Conservation (phyloP, 805 yeast species). For the Lachancea nothofagi region DNA sequence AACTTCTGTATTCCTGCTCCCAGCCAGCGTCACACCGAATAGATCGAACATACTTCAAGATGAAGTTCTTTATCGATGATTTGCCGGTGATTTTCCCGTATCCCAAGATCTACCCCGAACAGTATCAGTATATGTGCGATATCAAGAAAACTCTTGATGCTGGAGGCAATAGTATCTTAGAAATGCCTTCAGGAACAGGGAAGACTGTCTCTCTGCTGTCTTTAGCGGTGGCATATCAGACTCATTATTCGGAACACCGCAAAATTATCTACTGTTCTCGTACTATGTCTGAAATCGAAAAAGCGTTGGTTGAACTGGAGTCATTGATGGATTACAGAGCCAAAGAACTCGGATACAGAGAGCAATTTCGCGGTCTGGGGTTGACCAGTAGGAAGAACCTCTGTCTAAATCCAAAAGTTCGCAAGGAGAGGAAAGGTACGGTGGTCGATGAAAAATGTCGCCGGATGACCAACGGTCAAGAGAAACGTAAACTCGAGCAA, state of each 20-base stretch:
- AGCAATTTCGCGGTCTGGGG: constrained; percentile 92
- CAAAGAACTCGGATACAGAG: constrained; percentile 75
- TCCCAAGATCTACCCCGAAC: constrained; percentile 96
- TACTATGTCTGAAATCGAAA: constrained; percentile 98
- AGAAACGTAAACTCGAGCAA: constrained; percentile 58
- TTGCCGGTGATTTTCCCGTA: constrained; percentile 94
- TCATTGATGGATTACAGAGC: constrained; percentile 83
- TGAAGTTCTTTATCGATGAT: constrained; percentile 89
- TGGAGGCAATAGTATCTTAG: constrained; percentile 93
- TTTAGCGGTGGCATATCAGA: constrained; percentile 89
- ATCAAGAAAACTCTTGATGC: constrained; percentile 89
- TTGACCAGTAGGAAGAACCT: constrained; percentile 90
- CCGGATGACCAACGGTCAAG: constrained; percentile 86
- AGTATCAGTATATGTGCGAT: constrained; percentile 95
- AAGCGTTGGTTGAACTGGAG: constrained; percentile 87
- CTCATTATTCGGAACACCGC: constrained; percentile 84
- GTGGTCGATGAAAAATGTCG: constrained; percentile 96
- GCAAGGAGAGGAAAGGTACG: constrained; percentile 82
- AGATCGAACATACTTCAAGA: too few relatives aligned
- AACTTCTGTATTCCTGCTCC: too few relatives aligned
- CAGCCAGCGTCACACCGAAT: too few relatives aligned
- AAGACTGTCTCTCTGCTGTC: constrained; percentile 91
- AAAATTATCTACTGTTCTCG: constrained; percentile 97
- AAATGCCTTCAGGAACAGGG: constrained; percentile 99
- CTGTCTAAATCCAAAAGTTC: constrained; percentile 83